A percentile compares a stretch with the other conserved stretches of the same genome.
Evolutionary conservation across 805 yeast species (phyloP).

Genomic region (Phaffomyces antillensis): DNA sequence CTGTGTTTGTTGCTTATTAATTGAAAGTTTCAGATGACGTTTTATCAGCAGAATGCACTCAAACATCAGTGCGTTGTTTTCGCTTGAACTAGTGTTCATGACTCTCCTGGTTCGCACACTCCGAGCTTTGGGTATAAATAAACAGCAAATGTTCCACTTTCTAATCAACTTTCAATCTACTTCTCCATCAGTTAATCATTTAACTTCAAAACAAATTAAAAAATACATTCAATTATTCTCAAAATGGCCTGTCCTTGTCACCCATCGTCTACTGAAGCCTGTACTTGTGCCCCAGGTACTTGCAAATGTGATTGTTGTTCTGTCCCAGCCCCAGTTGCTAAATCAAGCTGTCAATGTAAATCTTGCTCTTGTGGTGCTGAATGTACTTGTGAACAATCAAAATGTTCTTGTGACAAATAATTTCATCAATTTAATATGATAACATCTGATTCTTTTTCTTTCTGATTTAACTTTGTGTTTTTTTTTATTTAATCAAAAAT

Average conservation of each 20-base stretch:
- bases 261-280: conserved; percentile 4
- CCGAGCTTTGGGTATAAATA: too few species aligned
- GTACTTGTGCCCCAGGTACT: conserved; percentile 6
- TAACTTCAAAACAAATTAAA: not conserved
- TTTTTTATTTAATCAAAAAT: too few species aligned
- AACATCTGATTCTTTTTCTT: not conserved
- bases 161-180: too few species aligned
- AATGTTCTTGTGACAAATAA: not conserved
- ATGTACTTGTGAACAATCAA: not conserved
- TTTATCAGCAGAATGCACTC: not conserved
- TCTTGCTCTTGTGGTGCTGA: conserved; percentile 1
- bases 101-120: too few species aligned
- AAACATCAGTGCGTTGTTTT: not conserved
- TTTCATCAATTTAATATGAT: not conserved
- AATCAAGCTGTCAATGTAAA: conserved; percentile 1
- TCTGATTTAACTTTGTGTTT: not conserved
- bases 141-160: too few species aligned
- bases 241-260: conserved; percentile 4
- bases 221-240: not conserved
- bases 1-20: not conserved
- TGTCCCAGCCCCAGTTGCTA: conserved; percentile 1
- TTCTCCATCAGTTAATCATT: not conserved
- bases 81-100: too few species aligned
- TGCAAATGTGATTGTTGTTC: conserved; percentile 6
- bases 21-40: not conserved